Conservation (phyloP, 345 rosid genomes). For the Arabidopsis suecica region DNA sequence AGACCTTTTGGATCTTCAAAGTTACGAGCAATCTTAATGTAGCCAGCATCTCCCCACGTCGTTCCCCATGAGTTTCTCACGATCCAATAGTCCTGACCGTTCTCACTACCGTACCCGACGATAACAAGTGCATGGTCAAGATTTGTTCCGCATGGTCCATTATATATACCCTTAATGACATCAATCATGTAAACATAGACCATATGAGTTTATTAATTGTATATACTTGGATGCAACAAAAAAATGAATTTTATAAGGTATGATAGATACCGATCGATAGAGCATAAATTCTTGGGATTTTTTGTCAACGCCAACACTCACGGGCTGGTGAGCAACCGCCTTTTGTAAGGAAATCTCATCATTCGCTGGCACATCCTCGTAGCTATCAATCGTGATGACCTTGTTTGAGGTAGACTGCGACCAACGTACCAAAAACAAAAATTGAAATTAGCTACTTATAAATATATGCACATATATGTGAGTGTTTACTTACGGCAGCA, state of each 20-base stretch:
- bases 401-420: constrained; percentile 6
- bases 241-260: background rate
- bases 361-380: constrained; percentile 30
- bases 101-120: constrained; percentile 83
- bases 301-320: constrained; percentile 39
- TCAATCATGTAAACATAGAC: constrained; percentile 13
- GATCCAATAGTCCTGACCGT: constrained; percentile 76
- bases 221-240: constrained; percentile 5
- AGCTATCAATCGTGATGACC: constrained; percentile 21
- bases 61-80: constrained; percentile 85
- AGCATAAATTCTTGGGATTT: constrained; percentile 32
- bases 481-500: background rate
- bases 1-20: constrained; percentile 50
- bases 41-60: constrained; percentile 82
- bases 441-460: background rate
- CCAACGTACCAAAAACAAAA: background rate
- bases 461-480: background rate
- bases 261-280: constrained; percentile 36
- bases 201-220: background rate
- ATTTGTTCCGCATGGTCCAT: constrained; percentile 67
- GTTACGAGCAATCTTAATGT: constrained; percentile 65
- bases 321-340: constrained; percentile 44
- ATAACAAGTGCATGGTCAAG: constrained; percentile 84
- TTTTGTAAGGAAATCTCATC: constrained; percentile 21
- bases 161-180: constrained; percentile 62